These are phyloP conservation scores for Trichoderma hamatum DNA, from an alignment of 2,329 filamentous ascomycete species.

Conservation along the genomic window DNA sequence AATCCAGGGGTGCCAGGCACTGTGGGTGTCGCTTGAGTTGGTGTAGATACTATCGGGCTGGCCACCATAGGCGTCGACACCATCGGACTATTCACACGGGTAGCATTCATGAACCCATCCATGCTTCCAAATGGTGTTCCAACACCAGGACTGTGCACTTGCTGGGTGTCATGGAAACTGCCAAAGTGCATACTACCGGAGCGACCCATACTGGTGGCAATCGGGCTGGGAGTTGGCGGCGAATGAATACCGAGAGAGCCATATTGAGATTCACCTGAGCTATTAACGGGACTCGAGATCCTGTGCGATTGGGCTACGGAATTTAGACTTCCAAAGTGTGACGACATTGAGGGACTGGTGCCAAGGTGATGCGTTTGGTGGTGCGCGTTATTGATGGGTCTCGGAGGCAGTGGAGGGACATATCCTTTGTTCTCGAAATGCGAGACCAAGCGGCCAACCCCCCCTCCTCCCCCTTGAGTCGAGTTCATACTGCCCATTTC, in stretches of 20 bases:
- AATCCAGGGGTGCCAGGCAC: constrained; percentile 44
- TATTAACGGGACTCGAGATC: constrained; percentile 40
- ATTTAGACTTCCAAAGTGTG: constrained; percentile 40
- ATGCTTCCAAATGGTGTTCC: constrained; percentile 40
- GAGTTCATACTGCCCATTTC: constrained; percentile 36
- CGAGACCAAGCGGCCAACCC: constrained; percentile 45
- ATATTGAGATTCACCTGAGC: constrained; percentile 40
- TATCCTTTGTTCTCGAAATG: constrained; percentile 47
- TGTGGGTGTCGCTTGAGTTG: constrained; percentile 28
- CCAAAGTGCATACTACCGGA: constrained; percentile 38
- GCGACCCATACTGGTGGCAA: constrained; percentile 34
- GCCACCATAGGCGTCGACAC: constrained; percentile 31
- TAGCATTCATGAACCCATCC: constrained; percentile 39
- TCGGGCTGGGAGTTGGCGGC: constrained; percentile 40
- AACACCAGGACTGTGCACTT: constrained; percentile 36
- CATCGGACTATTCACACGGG: constrained; percentile 37
- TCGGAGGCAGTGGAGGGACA: constrained; percentile 42
- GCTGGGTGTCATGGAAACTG: constrained; percentile 39
- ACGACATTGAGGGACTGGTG: constrained; percentile 35
- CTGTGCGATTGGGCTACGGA: constrained; percentile 34
- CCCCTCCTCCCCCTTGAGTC: constrained; percentile 33
- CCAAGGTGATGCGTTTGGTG: constrained; percentile 37
- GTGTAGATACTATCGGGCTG: constrained; percentile 33
- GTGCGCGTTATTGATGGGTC: constrained; percentile 37
- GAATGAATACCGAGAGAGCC: constrained; percentile 37